Conservation (phyloP, 2,329 filamentous ascomycete genomes). For the Fonsecaea erecta region DNA sequence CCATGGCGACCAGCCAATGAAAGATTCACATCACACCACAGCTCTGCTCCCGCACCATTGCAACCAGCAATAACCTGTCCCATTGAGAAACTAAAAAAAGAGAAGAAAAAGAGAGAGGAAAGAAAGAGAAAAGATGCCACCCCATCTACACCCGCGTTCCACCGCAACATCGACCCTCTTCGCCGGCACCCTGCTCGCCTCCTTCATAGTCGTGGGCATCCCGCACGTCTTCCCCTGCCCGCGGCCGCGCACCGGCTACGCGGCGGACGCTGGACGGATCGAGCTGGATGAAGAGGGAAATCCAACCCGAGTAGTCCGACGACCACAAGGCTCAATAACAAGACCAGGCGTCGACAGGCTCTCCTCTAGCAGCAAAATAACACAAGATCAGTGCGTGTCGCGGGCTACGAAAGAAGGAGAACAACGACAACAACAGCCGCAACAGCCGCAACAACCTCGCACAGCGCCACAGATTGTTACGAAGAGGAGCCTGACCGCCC, state of each 20-base stretch:
- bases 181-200: conserved; percentile 85
- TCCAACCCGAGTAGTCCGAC: conserved; percentile 44
- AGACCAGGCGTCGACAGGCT: conserved; percentile 34
- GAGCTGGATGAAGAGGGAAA: conserved; percentile 49
- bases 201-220: conserved; percentile 88
- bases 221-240: conserved; percentile 93
- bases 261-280: conserved; percentile 68
- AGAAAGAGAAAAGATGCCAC: conserved; percentile 44
- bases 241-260: conserved; percentile 73
- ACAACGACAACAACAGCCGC: neutral
- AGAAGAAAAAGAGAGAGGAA: neutral
- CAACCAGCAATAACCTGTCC: neutral
- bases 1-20: neutral
- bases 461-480: conserved; percentile 22
- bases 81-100: neutral
- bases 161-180: conserved; percentile 93
- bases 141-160: conserved; percentile 87
- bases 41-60: neutral
- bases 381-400: neutral
- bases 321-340: conserved; percentile 43
- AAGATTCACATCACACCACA: neutral
- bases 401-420: neutral
- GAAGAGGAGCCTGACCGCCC: conserved; percentile 12
- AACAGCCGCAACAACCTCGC: neutral
- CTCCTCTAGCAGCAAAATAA: neutral